Percentiles rank a stretch among this genome's conserved stretches.
Conservation (phyloP, 352 stramenopile genomes). For the Aphanomyces astaci region DNA sequence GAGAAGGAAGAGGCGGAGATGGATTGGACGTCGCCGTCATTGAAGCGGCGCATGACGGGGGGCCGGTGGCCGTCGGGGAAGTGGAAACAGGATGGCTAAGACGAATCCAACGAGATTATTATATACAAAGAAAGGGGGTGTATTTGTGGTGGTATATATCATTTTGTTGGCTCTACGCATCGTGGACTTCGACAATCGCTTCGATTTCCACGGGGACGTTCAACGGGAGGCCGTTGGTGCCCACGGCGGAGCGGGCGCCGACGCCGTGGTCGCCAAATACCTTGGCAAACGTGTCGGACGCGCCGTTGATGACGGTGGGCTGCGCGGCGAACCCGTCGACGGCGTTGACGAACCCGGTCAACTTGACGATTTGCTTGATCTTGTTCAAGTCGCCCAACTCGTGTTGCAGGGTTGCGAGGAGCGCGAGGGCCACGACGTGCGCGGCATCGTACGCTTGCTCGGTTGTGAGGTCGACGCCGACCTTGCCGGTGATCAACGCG, state of each 20-base stretch:
- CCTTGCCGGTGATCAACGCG: slow-evolving; percentile 37
- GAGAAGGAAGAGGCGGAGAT: too few species aligned
- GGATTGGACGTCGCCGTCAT: not conserved
- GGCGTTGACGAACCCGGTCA: slow-evolving; percentile 82
- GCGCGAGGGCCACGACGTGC: slow-evolving; percentile 41
- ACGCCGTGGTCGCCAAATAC: slow-evolving; percentile 45
- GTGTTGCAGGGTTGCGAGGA: slow-evolving; percentile 50
- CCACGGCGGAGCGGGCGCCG: slow-evolving; percentile 72
- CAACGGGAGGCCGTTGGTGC: slow-evolving; percentile 80
- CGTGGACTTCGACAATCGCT: slow-evolving; percentile 75
- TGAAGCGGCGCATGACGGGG: not conserved
- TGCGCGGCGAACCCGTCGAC: slow-evolving; percentile 53
- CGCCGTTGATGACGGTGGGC: slow-evolving; percentile 75
- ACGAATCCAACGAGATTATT: too few species aligned
- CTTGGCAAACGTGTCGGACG: slow-evolving; percentile 60
- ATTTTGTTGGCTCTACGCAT: slow-evolving; percentile 24
- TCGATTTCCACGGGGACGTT: slow-evolving; percentile 88
- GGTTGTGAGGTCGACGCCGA: slow-evolving; percentile 40
- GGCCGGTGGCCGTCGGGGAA: not conserved
- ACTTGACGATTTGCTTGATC: slow-evolving; percentile 71
- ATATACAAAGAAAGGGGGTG: not conserved
- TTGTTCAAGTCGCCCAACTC: slow-evolving; percentile 48
- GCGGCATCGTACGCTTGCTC: slow-evolving; percentile 60
- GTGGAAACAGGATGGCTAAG: not conserved
- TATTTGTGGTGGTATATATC: not conserved